These are phyloP conservation scores for Heteromeles arbutifolia DNA, from an alignment of 306 rosid species.

Conservation along the genomic window DNA sequence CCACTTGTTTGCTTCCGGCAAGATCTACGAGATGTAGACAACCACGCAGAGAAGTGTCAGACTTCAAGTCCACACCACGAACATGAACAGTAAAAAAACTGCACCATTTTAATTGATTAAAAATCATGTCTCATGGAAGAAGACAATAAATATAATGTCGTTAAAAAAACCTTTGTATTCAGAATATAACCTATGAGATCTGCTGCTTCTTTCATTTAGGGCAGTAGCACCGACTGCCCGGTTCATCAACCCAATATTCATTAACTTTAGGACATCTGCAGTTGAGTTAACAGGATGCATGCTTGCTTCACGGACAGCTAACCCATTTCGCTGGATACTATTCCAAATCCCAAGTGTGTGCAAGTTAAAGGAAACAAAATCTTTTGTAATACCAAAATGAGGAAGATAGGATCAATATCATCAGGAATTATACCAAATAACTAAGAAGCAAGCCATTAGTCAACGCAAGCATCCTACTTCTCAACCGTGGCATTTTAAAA, in stretches of 20 bases:
- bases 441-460: too few relatives aligned
- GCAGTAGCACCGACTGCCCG: constrained; percentile 93
- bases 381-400: background rate
- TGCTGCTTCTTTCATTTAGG: constrained; percentile 89
- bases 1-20: constrained; percentile 97
- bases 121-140: constrained; percentile 4
- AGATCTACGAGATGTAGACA: constrained; percentile 92
- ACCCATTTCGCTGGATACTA: constrained; percentile 88
- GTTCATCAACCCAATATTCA: constrained; percentile 64
- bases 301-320: constrained; percentile 95
- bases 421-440: background rate
- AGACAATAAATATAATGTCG: constrained; percentile 7
- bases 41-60: constrained; percentile 70
- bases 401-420: too few relatives aligned
- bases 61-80: constrained; percentile 84
- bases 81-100: constrained; percentile 95
- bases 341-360: constrained; percentile 99
- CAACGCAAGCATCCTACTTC: too few relatives aligned
- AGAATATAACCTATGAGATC: constrained; percentile 83
- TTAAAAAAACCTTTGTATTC: background rate
- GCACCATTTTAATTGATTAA: constrained; percentile 23
- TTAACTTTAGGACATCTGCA: constrained; percentile 73
- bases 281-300: constrained; percentile 86
- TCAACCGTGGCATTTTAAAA: background rate
- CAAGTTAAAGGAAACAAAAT: constrained; percentile 67